These are phyloP conservation scores for Penicillium paxilli DNA, from an alignment of 495 filamentous ascomycete genomes.

Conservation along the genomic window DNA sequence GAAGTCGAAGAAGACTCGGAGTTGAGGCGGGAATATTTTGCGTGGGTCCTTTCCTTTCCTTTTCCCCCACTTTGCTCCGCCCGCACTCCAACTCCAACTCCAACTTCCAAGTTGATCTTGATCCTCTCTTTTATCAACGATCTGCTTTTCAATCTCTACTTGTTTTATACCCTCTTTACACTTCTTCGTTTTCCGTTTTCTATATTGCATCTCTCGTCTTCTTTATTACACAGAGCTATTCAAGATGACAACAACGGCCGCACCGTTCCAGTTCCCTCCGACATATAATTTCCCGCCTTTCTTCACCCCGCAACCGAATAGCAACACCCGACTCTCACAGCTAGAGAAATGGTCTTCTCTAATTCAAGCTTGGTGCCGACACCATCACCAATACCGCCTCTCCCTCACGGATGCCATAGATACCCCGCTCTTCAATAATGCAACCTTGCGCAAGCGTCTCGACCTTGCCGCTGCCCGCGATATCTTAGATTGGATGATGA, in stretches of 20 bases:
- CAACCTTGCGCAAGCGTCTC: constrained; percentile 55
- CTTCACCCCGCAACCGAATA: constrained; percentile 73
- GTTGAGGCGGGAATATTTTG: neutral
- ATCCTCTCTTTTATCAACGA: neutral
- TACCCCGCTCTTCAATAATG: constrained; percentile 58
- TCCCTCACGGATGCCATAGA: constrained; percentile 61
- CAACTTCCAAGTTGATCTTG: no score
- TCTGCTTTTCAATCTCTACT: neutral
- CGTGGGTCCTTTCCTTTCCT: neutral
- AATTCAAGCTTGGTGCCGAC: constrained; percentile 79
- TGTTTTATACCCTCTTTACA: neutral
- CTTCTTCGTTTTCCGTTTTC: neutral
- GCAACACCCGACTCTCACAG: constrained; percentile 71
- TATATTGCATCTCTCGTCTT: neutral
- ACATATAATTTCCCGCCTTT: constrained; percentile 56
- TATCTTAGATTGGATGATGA: constrained; percentile 73
- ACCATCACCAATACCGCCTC: constrained; percentile 71
- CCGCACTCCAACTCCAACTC: neutral
- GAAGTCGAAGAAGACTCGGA: constrained; percentile 8
- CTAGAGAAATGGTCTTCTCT: constrained; percentile 82
- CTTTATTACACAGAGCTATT: neutral
- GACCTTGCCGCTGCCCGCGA: constrained; percentile 59
- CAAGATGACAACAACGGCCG: constrained; percentile 16
- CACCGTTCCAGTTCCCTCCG: constrained; percentile 40
- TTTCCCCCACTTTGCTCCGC: neutral